Base-by-base conservation (phyloP, 192 early-diverging fungal species). In the Haplosporangium gracile region DNA sequence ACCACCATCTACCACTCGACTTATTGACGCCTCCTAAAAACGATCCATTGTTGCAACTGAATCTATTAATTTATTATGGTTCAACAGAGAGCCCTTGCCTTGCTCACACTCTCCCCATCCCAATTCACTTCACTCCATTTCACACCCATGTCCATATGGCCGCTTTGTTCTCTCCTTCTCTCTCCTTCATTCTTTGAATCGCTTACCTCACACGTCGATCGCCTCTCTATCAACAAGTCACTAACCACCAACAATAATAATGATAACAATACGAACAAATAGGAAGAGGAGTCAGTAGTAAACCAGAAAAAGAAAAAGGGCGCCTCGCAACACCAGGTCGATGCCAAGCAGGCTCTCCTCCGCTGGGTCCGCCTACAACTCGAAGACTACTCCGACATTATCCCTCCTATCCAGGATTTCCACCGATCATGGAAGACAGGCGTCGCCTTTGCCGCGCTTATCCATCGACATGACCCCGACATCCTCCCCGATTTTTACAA, bases 301-400 rank as follows among this genome's bases (percentile, higher is more conserved):
- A 32, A 26, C 60, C 26, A 26, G 60, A 83, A 82, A 51, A 86
- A 81, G 63, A 65, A 65, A 65, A 86, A 86, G 32, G 79, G 79
- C 0, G n/a, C 79, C 22, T 77, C 83, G 2, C 75, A 75, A 32
- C 84, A 86, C 8, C 84, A 86, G 39, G 81, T 83, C 24, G 91
- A 92, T 47, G 88, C 91, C 34, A 92, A 90, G 49, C 80, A 89
- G n/a, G 91, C 88, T 4, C 75, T 92, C 2, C 72, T 92, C 39
- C 88, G 86, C 29, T 92, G 91, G 91, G 91, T 92, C 18, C 86
- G 89, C 6, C 83, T 87, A 38, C 88, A 92, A 70, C 78, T 92
- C 26, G 89, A 90, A 45, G 91, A 90, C 65, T 92, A 90, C 39
- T 83, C 89, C 16, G 83, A 87, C 51, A 81, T 92, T 45, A 92